Evolutionary conservation across 2,329 filamentous ascomycete species (phyloP).

Genomic region (Tothia fuscella): DNA sequence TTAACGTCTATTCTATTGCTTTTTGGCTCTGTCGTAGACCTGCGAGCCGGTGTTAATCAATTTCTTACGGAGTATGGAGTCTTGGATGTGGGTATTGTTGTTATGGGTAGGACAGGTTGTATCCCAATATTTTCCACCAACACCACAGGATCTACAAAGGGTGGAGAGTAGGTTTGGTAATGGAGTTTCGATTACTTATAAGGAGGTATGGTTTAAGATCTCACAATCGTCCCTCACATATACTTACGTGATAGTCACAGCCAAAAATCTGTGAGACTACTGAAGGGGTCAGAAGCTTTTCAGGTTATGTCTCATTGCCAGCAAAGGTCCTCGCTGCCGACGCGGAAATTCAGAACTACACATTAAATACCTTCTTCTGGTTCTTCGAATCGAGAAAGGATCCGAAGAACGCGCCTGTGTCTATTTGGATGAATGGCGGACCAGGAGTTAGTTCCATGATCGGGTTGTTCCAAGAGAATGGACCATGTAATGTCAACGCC

Average conservation of each 20-base stretch:
- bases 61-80: no score
- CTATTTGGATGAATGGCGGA: slow-evolving; percentile 26
- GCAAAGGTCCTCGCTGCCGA: slow-evolving; percentile 29
- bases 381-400: slow-evolving; percentile 50
- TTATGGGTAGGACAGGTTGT: no score
- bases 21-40: no score
- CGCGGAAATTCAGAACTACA: slow-evolving; percentile 33
- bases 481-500: slow-evolving; percentile 41
- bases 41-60: no score
- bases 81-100: no score
- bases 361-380: slow-evolving; percentile 52
- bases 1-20: no score
- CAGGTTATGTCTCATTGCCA: slow-evolving; percentile 47
- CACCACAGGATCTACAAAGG: slow-evolving; percentile 3
- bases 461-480: slow-evolving; percentile 36
- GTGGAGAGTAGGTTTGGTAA: slow-evolving; percentile 3
- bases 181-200: slow-evolving; percentile 18
- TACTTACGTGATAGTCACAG: not conserved
- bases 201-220: slow-evolving; percentile 14
- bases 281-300: slow-evolving; percentile 43
- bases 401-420: slow-evolving; percentile 42
- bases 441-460: slow-evolving; percentile 42
- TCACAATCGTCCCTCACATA: not conserved
- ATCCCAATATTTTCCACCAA: slow-evolving; percentile 6
- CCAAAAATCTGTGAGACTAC: slow-evolving; percentile 44